These are phyloP conservation scores for Populus hybrid DNA, from an alignment of 441 rosid species.

Conservation along the genomic window DNA sequence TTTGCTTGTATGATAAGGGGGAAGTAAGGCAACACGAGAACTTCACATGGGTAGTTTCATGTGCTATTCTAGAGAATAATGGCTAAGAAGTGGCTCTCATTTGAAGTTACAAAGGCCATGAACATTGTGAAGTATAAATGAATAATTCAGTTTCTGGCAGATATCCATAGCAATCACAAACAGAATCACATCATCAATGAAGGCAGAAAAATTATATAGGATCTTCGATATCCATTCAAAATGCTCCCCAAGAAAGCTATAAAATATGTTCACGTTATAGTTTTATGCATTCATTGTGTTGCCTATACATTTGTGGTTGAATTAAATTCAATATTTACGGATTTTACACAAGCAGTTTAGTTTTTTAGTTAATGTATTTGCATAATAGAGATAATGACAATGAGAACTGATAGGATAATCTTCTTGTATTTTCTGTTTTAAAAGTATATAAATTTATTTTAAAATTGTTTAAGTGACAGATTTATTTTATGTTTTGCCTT, in stretches of 20 bases:
- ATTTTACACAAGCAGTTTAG: no score
- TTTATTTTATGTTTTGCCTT: no score
- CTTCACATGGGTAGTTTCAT: background rate
- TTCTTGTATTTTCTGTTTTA: no score
- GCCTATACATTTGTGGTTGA: no score
- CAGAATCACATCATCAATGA: slow-evolving; percentile 8
- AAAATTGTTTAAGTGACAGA: no score
- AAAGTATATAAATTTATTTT: no score
- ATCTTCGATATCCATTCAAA: background rate
- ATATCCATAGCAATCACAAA: slow-evolving; percentile 1
- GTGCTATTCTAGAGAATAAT: background rate
- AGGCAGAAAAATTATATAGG: no score
- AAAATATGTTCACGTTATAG: background rate
- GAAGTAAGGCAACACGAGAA: background rate
- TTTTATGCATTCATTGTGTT: no score
- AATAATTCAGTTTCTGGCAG: background rate
- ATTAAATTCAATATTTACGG: no score
- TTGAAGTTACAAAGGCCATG: background rate
- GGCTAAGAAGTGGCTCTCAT: slow-evolving; percentile 12
- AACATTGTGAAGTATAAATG: slow-evolving; percentile 6
- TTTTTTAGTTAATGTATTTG: no score
- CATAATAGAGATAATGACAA: no score
- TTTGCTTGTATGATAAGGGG: background rate
- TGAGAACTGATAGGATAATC: no score
- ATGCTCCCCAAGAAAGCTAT: background rate